These are phyloP conservation scores for Acanthochlamys bracteata DNA, from an alignment of 106 monocot species.

Conservation along the genomic window DNA sequence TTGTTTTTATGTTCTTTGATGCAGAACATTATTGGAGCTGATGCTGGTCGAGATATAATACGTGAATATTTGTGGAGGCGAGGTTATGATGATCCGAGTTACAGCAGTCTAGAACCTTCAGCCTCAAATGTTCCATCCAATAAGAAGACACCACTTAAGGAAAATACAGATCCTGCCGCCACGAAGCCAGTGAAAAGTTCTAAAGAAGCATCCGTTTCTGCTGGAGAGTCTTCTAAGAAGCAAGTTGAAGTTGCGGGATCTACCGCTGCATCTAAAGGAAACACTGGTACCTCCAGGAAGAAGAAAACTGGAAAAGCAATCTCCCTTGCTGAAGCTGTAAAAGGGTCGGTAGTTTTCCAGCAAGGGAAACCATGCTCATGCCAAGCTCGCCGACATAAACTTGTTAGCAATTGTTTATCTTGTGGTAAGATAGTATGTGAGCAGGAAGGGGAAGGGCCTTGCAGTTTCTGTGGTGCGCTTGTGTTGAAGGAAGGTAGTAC, in stretches of 20 bases:
- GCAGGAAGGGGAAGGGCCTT: constrained; percentile 97
- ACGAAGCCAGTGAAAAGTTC: constrained; percentile 51
- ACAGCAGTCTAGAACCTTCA: constrained; percentile 7
- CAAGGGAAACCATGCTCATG: constrained; percentile 89
- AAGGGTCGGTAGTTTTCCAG: constrained; percentile 83
- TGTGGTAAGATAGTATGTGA: constrained; percentile 99
- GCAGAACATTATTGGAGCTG: constrained; percentile 90
- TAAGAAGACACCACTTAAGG: constrained; percentile 43
- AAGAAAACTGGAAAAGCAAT: constrained; percentile 68
- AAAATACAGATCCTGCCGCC: constrained; percentile 13
- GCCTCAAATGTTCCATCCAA: constrained; percentile 33
- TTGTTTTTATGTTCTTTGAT: not conserved
- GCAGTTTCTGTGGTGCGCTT: constrained; percentile 90
- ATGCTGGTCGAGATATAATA: constrained; percentile 51
- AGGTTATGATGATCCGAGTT: constrained; percentile 36
- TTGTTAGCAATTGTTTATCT: constrained; percentile 93
- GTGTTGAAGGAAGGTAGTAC: constrained; percentile 87
- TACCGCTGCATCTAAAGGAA: constrained; percentile 23
- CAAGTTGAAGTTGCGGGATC: constrained; percentile 28
- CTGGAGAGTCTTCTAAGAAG: constrained; percentile 16
- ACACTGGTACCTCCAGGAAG: constrained; percentile 27
- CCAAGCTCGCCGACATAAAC: constrained; percentile 87
- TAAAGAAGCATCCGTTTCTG: constrained; percentile 25
- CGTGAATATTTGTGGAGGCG: constrained; percentile 72
- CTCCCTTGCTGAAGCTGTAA: constrained; percentile 81